phyloP scores from a whole-genome alignment of 768 basidiomycete species.

The Tricholoma sp. region DNA sequence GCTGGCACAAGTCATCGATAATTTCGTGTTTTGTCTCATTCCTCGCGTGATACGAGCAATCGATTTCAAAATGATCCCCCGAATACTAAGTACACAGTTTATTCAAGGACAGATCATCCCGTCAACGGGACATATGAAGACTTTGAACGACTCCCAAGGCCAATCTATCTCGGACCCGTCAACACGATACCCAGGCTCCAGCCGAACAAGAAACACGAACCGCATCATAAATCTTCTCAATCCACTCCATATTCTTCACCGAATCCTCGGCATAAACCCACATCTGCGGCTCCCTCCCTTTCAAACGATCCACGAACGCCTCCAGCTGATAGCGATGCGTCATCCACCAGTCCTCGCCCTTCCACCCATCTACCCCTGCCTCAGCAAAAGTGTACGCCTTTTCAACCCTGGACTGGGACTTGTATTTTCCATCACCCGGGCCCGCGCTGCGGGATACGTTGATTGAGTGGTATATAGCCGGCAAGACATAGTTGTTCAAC shows the following conservation, averaged over 20 bases:
- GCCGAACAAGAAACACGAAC: constrained; percentile 20
- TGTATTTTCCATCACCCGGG: constrained; percentile 25
- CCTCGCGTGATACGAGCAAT: no score
- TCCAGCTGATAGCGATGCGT: constrained; percentile 56
- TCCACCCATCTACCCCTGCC: constrained; percentile 34
- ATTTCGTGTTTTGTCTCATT: no score
- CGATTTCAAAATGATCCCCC: no score
- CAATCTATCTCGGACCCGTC: constrained; percentile 16
- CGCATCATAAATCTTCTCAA: constrained; percentile 54
- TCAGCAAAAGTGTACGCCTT: constrained; percentile 39
- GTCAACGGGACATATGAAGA: constrained; percentile 14
- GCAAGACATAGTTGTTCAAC: constrained; percentile 37
- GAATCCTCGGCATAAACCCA: constrained; percentile 55
- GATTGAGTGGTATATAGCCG: constrained; percentile 46
- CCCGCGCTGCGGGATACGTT: no score
- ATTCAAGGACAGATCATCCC: no score
- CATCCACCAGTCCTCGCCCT: constrained; percentile 57
- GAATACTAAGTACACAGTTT: no score
- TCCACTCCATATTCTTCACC: constrained; percentile 48
- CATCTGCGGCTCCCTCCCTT: constrained; percentile 43
- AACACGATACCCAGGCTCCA: neutral
- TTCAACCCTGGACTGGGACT: constrained; percentile 33
- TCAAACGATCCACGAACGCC: constrained; percentile 56
- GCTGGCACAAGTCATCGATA: no score
- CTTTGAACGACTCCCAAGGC: constrained; percentile 22